Evolutionary conservation across 176 grass and related monocot genomes (phyloP).

Genomic region (Aegilops speltoides): DNA sequence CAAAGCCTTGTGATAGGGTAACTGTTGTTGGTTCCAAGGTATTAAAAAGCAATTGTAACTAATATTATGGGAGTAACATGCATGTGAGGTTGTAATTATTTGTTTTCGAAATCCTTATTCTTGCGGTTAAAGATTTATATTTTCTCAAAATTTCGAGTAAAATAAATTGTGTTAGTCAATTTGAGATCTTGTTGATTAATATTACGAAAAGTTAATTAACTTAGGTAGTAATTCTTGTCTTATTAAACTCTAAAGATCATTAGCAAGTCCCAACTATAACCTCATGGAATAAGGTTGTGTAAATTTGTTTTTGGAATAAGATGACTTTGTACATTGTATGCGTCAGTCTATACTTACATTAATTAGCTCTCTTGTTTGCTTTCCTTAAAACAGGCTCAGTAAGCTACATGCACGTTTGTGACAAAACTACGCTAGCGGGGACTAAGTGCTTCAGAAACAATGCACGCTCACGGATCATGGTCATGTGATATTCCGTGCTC

Average conservation of each 20-base stretch:
- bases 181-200: background rate
- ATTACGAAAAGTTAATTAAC: background rate
- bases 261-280: background rate
- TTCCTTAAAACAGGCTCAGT: background rate
- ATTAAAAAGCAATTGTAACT: too few relatives aligned
- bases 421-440: background rate
- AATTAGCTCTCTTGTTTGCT: background rate
- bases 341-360: background rate
- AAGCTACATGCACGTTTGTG: background rate
- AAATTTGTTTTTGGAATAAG: too few relatives aligned
- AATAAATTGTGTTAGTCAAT: background rate
- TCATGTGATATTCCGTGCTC: background rate
- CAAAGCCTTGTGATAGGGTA: too few relatives aligned
- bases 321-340: background rate
- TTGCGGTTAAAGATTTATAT: background rate
- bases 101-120: background rate
- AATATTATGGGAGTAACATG: background rate
- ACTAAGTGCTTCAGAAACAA: background rate
- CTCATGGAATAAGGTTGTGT: background rate
- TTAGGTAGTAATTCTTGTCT: background rate
- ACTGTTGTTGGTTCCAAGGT: too few relatives aligned
- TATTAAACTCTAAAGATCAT: background rate
- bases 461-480: background rate
- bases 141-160: background rate
- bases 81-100: background rate